Evolutionary conservation across 768 basidiomycete genomes (phyloP).

Genomic region (Boletus pseudo-olivaceus): DNA sequence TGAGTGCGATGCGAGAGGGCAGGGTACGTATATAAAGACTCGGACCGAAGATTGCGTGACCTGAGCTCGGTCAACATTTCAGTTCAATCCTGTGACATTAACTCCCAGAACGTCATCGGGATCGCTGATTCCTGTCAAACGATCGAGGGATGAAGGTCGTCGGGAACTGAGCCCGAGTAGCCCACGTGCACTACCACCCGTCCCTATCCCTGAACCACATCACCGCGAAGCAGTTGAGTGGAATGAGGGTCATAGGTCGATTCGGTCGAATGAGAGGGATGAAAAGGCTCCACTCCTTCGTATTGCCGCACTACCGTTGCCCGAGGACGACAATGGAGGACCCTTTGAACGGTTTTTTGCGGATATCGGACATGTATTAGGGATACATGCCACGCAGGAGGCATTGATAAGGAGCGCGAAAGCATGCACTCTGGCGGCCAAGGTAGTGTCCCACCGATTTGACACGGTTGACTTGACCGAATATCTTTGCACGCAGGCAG

Average conservation of each 20-base stretch:
- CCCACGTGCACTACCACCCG: constrained; percentile 18
- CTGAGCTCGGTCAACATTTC: neutral
- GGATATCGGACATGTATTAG: neutral
- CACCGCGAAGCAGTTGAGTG: constrained; percentile 1
- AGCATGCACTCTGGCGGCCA: constrained; percentile 34
- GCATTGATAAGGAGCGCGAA: constrained; percentile 32
- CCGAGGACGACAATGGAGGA: neutral
- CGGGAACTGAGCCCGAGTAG: constrained; percentile 10
- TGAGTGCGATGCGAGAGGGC: constrained; percentile 64
- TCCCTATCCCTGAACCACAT: constrained; percentile 1
- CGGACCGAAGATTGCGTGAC: neutral
- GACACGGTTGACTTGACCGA: neutral
- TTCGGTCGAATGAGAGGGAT: neutral
- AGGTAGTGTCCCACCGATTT: constrained; percentile 23
- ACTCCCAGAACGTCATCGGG: constrained; percentile 6
- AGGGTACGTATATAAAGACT: constrained; percentile 47
- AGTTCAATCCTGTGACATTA: constrained; percentile 29
- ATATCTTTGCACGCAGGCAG: constrained; percentile 13
- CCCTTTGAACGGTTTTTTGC: neutral
- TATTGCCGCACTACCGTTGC: constrained; percentile 9
- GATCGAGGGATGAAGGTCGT: constrained; percentile 8
- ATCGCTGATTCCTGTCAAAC: constrained; percentile 24
- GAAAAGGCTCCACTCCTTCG: constrained; percentile 17
- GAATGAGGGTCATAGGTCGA: neutral
- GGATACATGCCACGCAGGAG: constrained; percentile 13